A percentile compares a stretch with the other conserved stretches of the same genome.
Evolutionary conservation across 2,329 filamentous ascomycete genomes (phyloP).

Genomic region (Diplocarpon rosae): DNA sequence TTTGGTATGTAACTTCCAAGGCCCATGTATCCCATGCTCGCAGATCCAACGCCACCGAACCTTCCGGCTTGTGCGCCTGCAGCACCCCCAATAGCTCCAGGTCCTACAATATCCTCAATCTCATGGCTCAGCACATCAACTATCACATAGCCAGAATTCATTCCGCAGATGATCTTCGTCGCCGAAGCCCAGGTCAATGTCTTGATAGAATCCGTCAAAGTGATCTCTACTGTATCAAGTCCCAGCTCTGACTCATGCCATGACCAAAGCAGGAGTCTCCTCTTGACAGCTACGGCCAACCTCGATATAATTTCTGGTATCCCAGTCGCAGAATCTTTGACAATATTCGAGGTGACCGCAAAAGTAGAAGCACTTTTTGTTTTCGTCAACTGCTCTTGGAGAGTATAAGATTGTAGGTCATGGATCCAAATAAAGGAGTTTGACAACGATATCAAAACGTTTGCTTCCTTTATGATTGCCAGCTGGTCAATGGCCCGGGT

Average conservation of each 20-base stretch:
- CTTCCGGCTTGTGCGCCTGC: constrained; percentile 43
- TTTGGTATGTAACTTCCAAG: constrained; percentile 86
- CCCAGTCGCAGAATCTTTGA: constrained; percentile 75
- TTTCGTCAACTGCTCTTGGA: constrained; percentile 66
- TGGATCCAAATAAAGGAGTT: constrained; percentile 84
- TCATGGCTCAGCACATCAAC: constrained; percentile 70
- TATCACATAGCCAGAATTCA: constrained; percentile 84
- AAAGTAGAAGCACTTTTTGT: constrained; percentile 86
- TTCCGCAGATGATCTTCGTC: constrained; percentile 75
- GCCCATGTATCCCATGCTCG: constrained; percentile 94
- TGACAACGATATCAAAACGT: constrained; percentile 79
- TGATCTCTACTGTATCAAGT: constrained; percentile 63
- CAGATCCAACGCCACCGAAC: constrained; percentile 73
- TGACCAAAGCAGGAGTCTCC: constrained; percentile 80
- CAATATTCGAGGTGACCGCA: constrained; percentile 89
- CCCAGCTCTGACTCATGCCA: constrained; percentile 92
- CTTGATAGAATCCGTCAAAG: constrained; percentile 72
- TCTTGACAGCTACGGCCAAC: constrained; percentile 85
- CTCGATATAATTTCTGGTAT: constrained; percentile 90
- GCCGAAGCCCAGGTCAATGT: constrained; percentile 86
- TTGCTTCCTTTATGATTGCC: constrained; percentile 90
- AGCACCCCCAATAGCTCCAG: constrained; percentile 57
- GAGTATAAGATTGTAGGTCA: constrained; percentile 73
- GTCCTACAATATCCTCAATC: constrained; percentile 68
- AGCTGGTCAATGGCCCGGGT: constrained; percentile 84